Percentiles rank a stretch among this genome's conserved stretches.
Evolutionary conservation across 805 yeast species (phyloP).

Genomic region (Lipomyces spencermartinsiae): DNA sequence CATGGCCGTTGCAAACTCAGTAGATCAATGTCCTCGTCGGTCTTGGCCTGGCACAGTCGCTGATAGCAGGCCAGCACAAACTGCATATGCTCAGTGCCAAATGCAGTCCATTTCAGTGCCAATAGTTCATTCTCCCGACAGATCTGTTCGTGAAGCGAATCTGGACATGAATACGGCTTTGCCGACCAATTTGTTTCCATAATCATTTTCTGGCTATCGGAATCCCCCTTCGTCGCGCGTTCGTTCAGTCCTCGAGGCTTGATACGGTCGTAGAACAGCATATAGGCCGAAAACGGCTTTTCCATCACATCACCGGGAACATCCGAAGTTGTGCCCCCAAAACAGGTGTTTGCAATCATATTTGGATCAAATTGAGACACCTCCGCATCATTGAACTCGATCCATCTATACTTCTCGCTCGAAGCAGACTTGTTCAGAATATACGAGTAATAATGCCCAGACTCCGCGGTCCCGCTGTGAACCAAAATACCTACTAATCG

Average conservation of each 20-base stretch:
- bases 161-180: neutral
- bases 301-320: slow-evolving; percentile 19
- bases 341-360: slow-evolving; percentile 24
- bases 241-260: neutral
- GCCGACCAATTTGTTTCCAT: neutral
- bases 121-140: slow-evolving; percentile 25
- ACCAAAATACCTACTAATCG: slow-evolving; percentile 30
- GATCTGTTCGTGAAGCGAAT: slow-evolving; percentile 13
- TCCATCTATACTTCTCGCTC: slow-evolving; percentile 22
- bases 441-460: slow-evolving; percentile 37
- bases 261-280: slow-evolving; percentile 37
- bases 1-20: neutral
- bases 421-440: slow-evolving; percentile 19
- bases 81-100: slow-evolving; percentile 24
- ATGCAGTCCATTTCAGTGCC: slow-evolving; percentile 17
- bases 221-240: neutral
- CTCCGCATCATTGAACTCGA: slow-evolving; percentile 35
- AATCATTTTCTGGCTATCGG: neutral
- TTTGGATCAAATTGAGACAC: slow-evolving; percentile 28
- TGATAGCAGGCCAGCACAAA: slow-evolving; percentile 20
- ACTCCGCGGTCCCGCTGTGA: slow-evolving; percentile 36
- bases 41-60: slow-evolving; percentile 6
- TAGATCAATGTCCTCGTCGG: neutral
- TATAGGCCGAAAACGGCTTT: slow-evolving; percentile 33
- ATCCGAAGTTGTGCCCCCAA: slow-evolving; percentile 25